Base-by-base conservation (phyloP, 257 asterid species). In the Orobanche coerulescens region DNA sequence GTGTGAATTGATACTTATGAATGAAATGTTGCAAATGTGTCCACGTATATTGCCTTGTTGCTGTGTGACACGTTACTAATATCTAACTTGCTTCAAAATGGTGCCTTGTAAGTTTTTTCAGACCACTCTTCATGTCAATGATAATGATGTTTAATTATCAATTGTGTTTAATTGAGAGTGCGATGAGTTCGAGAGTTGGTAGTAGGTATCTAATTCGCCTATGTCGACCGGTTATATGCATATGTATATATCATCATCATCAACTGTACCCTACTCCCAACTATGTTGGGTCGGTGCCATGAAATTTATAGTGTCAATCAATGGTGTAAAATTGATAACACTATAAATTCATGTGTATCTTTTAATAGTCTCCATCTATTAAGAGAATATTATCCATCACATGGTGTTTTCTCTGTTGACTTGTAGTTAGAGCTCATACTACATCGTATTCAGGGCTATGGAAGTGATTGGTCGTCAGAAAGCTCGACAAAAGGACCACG, bases 401-500 rank as follows among this genome's bases (percentile, higher is more conserved):
- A 51, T 44, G 26, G 18, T 6, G 34, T 62, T 39, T n/a, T 65
- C 34, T 61, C 23, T 28, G 34, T 63, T 69, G 65, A 36, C 8
- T 50, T 50, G 76, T 78, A 79, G 81, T 18, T 54, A 61, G 55
- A 65, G 65, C 79, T 51, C 68, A 42, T 74, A 48, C 16, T 23
- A 37, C 64, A 61, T 62, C 51, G 25, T 55, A 48, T 54, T 67
- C 67, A 48, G 54, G 72, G 75, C 56, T 67, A 88, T 88, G 96
- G 96, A 91, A 66, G 63, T 67, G 62, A 78, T 67, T 82, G 82
- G 79, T 44, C 81, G 78, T 47, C 71, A 72, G 47, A 79, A 78
- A 66, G 79, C 76, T 58, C 76, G 80, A 65, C 58, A 74, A 70
- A 79, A 73, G 76, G 80, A 79, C 70, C 33, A 15, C 39, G 70